Evolutionary conservation across 2,329 filamentous ascomycete species (phyloP).

Genomic region (Alternaria alternata): DNA sequence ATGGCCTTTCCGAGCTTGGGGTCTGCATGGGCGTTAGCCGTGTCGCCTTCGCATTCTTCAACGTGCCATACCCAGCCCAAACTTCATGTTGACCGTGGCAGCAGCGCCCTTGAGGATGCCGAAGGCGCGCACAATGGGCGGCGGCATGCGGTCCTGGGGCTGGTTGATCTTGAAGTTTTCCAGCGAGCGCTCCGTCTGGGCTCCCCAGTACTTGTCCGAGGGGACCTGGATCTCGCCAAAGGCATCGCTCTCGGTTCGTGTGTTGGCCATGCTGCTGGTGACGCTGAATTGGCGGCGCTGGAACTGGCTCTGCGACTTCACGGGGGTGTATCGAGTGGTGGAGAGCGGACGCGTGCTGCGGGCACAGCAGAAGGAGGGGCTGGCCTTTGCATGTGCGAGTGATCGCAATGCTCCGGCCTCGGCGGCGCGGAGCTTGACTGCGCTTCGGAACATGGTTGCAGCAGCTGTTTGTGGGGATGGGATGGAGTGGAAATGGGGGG

Average conservation of each 20-base stretch:
- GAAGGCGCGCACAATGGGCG: conserved; percentile 89
- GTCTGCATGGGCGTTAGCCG: conserved; percentile 62
- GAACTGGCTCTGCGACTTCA: conserved; percentile 26
- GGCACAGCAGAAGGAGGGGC: conserved; percentile 40
- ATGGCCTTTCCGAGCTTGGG: conserved; percentile 91
- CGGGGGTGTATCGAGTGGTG: conserved; percentile 31
- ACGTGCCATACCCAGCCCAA: conserved; percentile 74
- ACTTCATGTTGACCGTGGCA: conserved; percentile 94
- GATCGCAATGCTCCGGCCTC: conserved; percentile 45
- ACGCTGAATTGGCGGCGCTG: conserved; percentile 44
- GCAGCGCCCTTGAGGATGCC: conserved; percentile 97
- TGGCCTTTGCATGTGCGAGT: conserved; percentile 47
- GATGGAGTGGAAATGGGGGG: conserved; percentile 5
- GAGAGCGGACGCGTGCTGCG: conserved; percentile 40
- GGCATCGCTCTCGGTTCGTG: conserved; percentile 92
- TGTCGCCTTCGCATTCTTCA: background rate
- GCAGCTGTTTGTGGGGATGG: conserved; percentile 5
- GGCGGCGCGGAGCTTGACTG: conserved; percentile 45
- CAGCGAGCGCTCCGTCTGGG: conserved; percentile 94
- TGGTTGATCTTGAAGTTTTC: conserved; percentile 99
- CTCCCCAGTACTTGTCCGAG: conserved; percentile 96
- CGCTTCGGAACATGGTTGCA: conserved; percentile 47
- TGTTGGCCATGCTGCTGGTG: conserved; percentile 53
- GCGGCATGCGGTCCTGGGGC: conserved; percentile 97
- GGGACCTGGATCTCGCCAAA: conserved; percentile 96